Base-by-base conservation (phyloP, 2,329 filamentous ascomycete species). In the Cladosporium sp. region DNA sequence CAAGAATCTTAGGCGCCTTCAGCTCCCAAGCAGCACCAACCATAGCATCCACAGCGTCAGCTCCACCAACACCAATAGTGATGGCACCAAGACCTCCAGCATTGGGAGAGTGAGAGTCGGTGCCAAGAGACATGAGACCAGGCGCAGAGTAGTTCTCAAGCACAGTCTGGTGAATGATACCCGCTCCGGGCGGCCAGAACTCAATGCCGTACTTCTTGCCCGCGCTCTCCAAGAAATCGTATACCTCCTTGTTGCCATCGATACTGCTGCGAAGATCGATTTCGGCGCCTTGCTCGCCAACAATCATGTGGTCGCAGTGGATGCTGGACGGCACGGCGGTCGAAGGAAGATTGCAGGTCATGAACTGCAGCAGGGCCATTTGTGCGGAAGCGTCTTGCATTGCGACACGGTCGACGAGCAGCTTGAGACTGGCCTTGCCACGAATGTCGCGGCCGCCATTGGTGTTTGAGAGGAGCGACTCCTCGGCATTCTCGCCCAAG, bases 331-430 rank as follows among this genome's bases (percentile, higher is more conserved):
- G 94, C 50, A 99, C 93, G 9, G 92, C 92, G 2, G 94, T 96
- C 59, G 85, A 85, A 25, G 88, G 89, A 55, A 99, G 82, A 56
- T 91, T 90, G 75, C 94, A 99, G 25, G 90, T 90, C 93, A 99
- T 99, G 81, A 99, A 99, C 76, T 99, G 94, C 66, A 99, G 79
- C 63, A 99, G 79, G 1, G 94, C 94, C 94, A 99, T 99, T 78
- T 99, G 94, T 5, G 94, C 94, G 28, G 91, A 96, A 13, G 94
- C 94, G 79, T 99, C 94, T 77, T 99, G 94, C 94, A 99, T 99
- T 63, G 95, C 95, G 66, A 97, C 94, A 54, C 94, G 85, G 74
- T 99, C 94, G 20, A 94, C 94, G 76, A 96, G 96, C 74, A 99
- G 88, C 79, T 96, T 96, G 75, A 99, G 82, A 72, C 96, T 97